Evolutionary conservation across 768 basidiomycete genomes (phyloP).

Genomic region (Lentinus tigrinus): DNA sequence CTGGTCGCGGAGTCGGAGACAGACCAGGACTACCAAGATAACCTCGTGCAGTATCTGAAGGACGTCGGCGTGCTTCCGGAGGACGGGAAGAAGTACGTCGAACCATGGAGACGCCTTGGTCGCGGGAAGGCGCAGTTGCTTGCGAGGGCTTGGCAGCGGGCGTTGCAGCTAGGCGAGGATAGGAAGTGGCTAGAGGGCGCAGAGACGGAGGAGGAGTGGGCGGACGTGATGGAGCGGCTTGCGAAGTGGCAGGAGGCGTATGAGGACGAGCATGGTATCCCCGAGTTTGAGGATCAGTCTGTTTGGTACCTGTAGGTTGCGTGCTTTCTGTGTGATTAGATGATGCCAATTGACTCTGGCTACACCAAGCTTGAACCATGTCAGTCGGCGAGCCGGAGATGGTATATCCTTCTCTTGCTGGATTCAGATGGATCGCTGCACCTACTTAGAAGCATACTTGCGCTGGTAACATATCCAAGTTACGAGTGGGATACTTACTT

Average conservation of each 20-base stretch:
- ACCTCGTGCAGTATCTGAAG: slow-evolving; percentile 30
- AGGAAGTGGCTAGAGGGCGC: slow-evolving; percentile 48
- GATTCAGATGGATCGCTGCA: no score
- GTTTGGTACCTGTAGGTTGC: neutral
- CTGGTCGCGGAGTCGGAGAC: slow-evolving; percentile 32
- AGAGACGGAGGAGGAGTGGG: slow-evolving; percentile 52
- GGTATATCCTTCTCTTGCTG: no score
- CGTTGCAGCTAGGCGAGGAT: slow-evolving; percentile 40
- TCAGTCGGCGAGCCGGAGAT: no score
- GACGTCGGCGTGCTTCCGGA: slow-evolving; percentile 34
- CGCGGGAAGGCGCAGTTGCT: slow-evolving; percentile 35
- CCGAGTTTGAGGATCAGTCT: neutral
- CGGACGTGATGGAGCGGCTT: slow-evolving; percentile 44
- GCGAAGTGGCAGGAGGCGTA: slow-evolving; percentile 53
- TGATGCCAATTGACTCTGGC: no score
- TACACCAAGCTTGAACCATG: no score
- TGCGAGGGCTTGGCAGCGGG: slow-evolving; percentile 43
- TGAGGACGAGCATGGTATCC: slow-evolving; percentile 37
- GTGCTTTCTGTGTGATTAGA: no score
- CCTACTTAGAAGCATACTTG: no score
- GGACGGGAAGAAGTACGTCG: slow-evolving; percentile 46
- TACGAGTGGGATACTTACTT: no score
- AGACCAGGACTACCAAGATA: slow-evolving; percentile 34
- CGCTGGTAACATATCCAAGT: no score
- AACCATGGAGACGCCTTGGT: slow-evolving; percentile 45